Percentiles rank a stretch among this genome's conserved stretches.
Conservation (phyloP, 2,329 filamentous ascomycete genomes). For the Neonectria ditissima region DNA sequence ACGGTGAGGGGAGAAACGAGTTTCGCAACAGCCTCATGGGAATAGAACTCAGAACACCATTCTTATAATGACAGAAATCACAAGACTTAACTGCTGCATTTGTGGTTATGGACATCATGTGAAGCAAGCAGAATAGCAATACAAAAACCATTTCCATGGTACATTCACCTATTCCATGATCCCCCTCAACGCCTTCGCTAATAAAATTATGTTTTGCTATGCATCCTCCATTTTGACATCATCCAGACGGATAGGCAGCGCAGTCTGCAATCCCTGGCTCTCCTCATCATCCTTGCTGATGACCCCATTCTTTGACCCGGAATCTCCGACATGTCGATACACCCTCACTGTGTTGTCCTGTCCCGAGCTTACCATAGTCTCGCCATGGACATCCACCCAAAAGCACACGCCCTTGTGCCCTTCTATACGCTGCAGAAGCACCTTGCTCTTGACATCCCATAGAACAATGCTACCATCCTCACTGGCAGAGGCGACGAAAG, state of each 20-base stretch:
- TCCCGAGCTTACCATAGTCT: slow-evolving; percentile 68
- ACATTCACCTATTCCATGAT: neutral
- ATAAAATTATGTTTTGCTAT: slow-evolving; percentile 15
- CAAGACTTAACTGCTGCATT: neutral
- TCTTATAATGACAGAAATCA: neutral
- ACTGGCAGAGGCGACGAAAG: slow-evolving; percentile 84
- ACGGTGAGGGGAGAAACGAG: neutral
- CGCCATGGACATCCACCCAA: slow-evolving; percentile 71
- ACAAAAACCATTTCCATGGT: neutral
- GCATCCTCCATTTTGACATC: slow-evolving; percentile 54
- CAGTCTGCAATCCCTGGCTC: slow-evolving; percentile 65
- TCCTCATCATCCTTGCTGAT: slow-evolving; percentile 12
- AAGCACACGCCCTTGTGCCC: slow-evolving; percentile 70
- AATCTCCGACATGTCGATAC: slow-evolving; percentile 53
- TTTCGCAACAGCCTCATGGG: no score
- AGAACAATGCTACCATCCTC: slow-evolving; percentile 88
- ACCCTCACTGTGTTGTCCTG: slow-evolving; percentile 66
- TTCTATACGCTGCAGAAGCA: slow-evolving; percentile 76
- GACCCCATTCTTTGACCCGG: slow-evolving; percentile 35
- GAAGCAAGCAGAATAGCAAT: neutral
- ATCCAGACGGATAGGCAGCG: slow-evolving; percentile 57
- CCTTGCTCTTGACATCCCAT: slow-evolving; percentile 92
- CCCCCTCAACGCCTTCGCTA: slow-evolving; percentile 28
- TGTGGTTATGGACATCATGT: neutral
- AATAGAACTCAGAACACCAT: neutral